Evolutionary conservation across 768 basidiomycete genomes (phyloP).

Genomic region (Mycena alexandri): DNA sequence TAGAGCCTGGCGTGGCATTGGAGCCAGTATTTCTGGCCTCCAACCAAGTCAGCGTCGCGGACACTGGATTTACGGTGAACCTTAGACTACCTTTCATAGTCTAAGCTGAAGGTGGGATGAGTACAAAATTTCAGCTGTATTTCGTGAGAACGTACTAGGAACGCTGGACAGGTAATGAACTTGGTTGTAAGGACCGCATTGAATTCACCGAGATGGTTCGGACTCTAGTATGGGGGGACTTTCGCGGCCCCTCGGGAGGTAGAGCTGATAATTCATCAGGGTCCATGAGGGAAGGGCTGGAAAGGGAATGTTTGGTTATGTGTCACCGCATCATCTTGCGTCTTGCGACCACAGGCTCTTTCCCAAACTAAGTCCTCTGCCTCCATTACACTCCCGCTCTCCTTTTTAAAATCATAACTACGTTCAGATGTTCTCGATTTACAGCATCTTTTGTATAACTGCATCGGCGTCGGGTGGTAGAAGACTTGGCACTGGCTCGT

Average conservation of each 20-base stretch:
- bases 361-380: too few relatives aligned
- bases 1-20: conserved; percentile 31
- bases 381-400: too few relatives aligned
- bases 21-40: conserved; percentile 37
- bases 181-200: conserved; percentile 28
- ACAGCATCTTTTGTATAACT: too few relatives aligned
- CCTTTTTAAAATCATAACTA: too few relatives aligned
- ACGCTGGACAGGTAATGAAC: conserved; percentile 13
- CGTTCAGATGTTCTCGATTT: too few relatives aligned
- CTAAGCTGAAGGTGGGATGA: conserved; percentile 15
- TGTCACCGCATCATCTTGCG: too few relatives aligned
- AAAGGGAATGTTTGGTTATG: too few relatives aligned
- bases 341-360: too few relatives aligned
- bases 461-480: too few relatives aligned
- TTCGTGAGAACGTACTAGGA: conserved; percentile 23
- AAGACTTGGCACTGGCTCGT: too few relatives aligned
- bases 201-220: conserved; percentile 49
- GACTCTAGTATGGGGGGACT: conserved; percentile 43
- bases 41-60: too few relatives aligned
- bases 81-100: conserved; percentile 34
- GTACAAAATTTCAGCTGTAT: background rate
- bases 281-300: conserved; percentile 46
- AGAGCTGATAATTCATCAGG: conserved; percentile 54
- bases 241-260: conserved; percentile 50
- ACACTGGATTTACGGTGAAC: too few relatives aligned